Evolutionary conservation across 2,329 filamentous ascomycete genomes (phyloP), one percentile per base, ranked within the genome.

Genomic region (Exophiala spinifera): DNA sequence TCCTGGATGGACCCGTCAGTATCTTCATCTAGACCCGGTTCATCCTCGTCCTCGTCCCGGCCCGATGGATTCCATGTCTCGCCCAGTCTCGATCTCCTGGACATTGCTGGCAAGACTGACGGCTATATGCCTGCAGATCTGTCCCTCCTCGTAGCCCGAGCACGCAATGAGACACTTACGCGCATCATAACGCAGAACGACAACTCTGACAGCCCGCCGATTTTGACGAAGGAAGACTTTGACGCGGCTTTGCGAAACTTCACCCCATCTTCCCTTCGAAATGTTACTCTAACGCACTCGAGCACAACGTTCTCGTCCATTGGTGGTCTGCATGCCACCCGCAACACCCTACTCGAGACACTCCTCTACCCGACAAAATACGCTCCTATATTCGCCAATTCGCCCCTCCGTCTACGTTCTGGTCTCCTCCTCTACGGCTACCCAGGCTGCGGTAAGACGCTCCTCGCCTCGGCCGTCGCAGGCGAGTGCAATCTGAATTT

Each of bases 81-180:
- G 54, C 74, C 83, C 0, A 82, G 87, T 46, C 82, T 99, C 8
- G 94, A 99, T 69, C 89, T 97, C 54, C 82, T 97, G 7, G 92
- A 97, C 60, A 80, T 99, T 52, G 91, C 95, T 15, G 91, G 94
- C 1, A 87, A 92, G 63, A 97, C 92, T 0, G 94, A 99, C 67
- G 94, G 94, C 1, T 99, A 97, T 68, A 96, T 97, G 91, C 92
- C 94, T 1, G 94, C 91, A 3, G 94, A 99, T 69, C 78, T 99
- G 34, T 85, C 87, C 14, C 79, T 96, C 1, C 82, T 99, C 10
- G 88, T 95, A 15, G 86, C 89, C 10, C 83, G 94, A 55, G 92
- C 94, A 34, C 84, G 91, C 50, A 96, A 92, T 64, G 94, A 97
- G 72, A 89, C 92, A 21, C 81, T 99, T 14, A 95, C 97, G 63